These are phyloP conservation scores for Scheffersomyces coipomensis DNA, from an alignment of 805 yeast species.

Conservation along the genomic window DNA sequence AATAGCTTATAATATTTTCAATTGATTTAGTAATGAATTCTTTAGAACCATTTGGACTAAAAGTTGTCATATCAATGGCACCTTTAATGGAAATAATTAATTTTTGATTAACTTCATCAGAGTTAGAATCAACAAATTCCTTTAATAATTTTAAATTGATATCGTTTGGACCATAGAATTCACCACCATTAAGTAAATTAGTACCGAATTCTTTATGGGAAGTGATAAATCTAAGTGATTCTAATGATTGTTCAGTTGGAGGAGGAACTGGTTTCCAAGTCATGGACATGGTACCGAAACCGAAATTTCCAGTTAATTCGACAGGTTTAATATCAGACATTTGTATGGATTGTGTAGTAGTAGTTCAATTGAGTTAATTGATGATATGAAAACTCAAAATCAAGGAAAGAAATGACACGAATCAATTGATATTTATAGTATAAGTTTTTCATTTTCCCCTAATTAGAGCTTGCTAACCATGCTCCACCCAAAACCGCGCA, in stretches of 20 bases:
- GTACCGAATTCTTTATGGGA: conserved; percentile 49
- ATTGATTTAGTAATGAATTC: conserved; percentile 50
- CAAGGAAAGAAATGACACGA: no score
- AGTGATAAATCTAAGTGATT: conserved; percentile 42
- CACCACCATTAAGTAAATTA: conserved; percentile 69
- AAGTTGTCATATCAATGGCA: conserved; percentile 36
- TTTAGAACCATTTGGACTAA: conserved; percentile 49
- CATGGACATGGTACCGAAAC: conserved; percentile 81
- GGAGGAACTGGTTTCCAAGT: conserved; percentile 66
- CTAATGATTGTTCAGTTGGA: conserved; percentile 53
- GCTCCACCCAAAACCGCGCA: no score
- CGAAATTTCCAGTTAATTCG: conserved; percentile 34
- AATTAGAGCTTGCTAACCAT: no score
- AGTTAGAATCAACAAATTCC: conserved; percentile 48
- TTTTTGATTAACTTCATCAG: conserved; percentile 55
- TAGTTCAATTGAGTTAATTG: no score
- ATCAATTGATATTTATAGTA: no score
- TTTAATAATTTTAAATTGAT: conserved; percentile 57
- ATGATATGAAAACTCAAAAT: no score
- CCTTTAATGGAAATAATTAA: conserved; percentile 72
- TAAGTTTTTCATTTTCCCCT: no score
- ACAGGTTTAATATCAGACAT: conserved; percentile 6
- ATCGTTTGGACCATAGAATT: conserved; percentile 64
- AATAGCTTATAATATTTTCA: conserved; percentile 34
- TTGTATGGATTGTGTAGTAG: neutral